Evolutionary conservation across 2,329 filamentous ascomycete genomes (phyloP).

Genomic region (Grosmannia clavigera): DNA sequence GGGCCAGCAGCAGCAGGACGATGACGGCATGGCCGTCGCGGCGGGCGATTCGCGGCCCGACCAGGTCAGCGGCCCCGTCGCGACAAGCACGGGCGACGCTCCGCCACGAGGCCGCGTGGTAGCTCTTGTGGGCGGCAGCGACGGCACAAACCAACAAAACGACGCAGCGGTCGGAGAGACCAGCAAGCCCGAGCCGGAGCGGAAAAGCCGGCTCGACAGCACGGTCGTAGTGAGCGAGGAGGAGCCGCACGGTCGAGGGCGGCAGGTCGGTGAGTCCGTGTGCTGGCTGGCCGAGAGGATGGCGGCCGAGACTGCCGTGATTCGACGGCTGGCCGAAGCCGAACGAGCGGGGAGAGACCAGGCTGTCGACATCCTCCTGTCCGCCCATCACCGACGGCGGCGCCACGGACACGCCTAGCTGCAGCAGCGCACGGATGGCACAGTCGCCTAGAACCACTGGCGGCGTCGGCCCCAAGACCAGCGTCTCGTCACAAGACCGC

Average conservation of each 20-base stretch:
- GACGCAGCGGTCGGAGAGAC: not conserved
- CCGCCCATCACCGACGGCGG: not conserved
- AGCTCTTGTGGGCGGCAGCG: conserved; percentile 4
- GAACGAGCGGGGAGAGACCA: too few relatives aligned
- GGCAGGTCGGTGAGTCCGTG: not conserved
- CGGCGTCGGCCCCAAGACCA: not conserved
- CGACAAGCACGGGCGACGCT: not conserved
- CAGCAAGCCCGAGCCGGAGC: not conserved
- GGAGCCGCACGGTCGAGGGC: not conserved
- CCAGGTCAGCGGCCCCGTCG: not conserved
- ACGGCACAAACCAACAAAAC: not conserved
- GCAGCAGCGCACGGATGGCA: conserved; percentile 1
- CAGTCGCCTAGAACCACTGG: conserved; percentile 1
- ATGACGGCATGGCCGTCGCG: not conserved
- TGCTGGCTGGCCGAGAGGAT: too few relatives aligned
- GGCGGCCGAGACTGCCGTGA: too few relatives aligned
- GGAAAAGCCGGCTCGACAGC: conserved; percentile 1
- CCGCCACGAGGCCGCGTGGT: not conserved
- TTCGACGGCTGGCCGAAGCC: not conserved
- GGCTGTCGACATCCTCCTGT: not conserved
- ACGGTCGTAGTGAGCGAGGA: not conserved
- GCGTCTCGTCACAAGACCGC: not conserved
- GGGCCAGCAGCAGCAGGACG: not conserved
- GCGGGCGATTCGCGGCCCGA: not conserved
- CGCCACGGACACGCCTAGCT: not conserved